A percentile compares a stretch with the other conserved stretches of the same genome.
phyloP scores from a whole-genome alignment of 768 basidiomycete genomes.

The Trametes meyenii region DNA sequence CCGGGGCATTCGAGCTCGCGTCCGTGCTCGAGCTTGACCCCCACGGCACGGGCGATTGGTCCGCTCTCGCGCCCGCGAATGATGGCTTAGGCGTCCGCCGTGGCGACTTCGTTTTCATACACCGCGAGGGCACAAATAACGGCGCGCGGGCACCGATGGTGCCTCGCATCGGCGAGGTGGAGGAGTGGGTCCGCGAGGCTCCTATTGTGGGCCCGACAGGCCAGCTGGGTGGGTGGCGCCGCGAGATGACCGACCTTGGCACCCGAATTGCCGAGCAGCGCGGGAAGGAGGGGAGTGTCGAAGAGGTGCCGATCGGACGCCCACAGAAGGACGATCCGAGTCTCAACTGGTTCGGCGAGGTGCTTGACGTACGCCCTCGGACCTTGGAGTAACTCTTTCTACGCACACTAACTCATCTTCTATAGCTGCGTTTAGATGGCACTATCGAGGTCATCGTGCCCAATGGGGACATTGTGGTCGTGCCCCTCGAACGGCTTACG shows the following conservation, averaged over 20 bases:
- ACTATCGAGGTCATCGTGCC: conserved; percentile 74
- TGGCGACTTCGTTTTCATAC: conserved; percentile 85
- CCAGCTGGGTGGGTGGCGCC: conserved; percentile 69
- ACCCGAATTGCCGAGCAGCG: conserved; percentile 53
- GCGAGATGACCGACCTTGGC: conserved; percentile 71
- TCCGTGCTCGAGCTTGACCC: conserved; percentile 89
- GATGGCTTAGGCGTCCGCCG: conserved; percentile 80
- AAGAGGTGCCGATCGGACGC: conserved; percentile 48
- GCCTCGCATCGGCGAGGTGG: conserved; percentile 84
- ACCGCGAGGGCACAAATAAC: conserved; percentile 70
- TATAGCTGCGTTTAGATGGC: conserved; percentile 74
- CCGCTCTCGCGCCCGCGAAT: conserved; percentile 43
- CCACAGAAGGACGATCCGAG: conserved; percentile 43
- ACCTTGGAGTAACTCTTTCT: neutral
- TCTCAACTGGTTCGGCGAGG: conserved; percentile 87
- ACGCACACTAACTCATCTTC: conserved; percentile 9
- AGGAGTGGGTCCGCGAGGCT: conserved; percentile 73
- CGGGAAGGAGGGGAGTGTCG: conserved; percentile 36
- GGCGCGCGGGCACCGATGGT: conserved; percentile 70
- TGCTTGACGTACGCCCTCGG: conserved; percentile 58
- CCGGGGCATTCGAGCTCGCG: conserved; percentile 59
- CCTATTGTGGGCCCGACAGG: conserved; percentile 49
- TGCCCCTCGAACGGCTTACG: conserved; percentile 71
- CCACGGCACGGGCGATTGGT: conserved; percentile 65
- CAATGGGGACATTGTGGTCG: conserved; percentile 47